Evolutionary conservation across 2,329 filamentous ascomycete genomes (phyloP).

Genomic region (Claviceps sp.): DNA sequence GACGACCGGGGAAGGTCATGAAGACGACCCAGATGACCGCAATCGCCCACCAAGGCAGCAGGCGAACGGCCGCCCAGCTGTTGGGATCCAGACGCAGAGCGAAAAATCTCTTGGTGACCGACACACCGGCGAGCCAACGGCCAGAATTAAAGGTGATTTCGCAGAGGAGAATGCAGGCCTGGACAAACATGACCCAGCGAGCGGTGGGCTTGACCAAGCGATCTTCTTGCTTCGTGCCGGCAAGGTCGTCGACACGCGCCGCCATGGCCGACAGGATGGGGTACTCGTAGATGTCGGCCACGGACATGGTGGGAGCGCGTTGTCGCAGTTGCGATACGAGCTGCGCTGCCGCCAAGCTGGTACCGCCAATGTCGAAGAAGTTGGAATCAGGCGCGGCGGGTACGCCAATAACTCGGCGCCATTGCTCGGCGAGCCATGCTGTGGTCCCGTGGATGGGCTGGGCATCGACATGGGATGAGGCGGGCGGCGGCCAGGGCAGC

Average conservation of each 20-base stretch:
- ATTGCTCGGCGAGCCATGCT: constrained; percentile 11
- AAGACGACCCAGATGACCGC: constrained; percentile 7
- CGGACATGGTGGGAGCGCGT: constrained; percentile 9
- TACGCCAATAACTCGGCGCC: constrained; percentile 10
- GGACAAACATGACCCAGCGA: constrained; percentile 9
- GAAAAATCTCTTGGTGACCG: constrained; percentile 8
- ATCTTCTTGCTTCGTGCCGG: constrained; percentile 4
- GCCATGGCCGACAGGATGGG: constrained; percentile 9
- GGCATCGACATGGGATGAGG: constrained; percentile 4
- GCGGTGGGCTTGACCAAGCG: constrained; percentile 10
- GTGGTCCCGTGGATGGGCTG: constrained; percentile 6
- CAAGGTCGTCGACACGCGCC: constrained; percentile 8
- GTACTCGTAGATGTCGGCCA: constrained; percentile 11
- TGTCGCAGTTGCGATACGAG: constrained; percentile 11
- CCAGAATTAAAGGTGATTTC: constrained; percentile 6
- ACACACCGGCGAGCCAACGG: constrained; percentile 6
- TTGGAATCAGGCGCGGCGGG: constrained; percentile 5
- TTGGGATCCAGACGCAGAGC: neutral
- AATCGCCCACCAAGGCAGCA: constrained; percentile 8
- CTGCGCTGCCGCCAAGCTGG: constrained; percentile 12
- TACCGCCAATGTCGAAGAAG: constrained; percentile 13
- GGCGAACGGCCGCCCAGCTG: constrained; percentile 7
- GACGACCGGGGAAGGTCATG: constrained; percentile 7
- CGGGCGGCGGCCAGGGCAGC: constrained; percentile 8
- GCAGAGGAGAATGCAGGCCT: constrained; percentile 7